phyloP scores from a whole-genome alignment of 2,329 filamentous ascomycete genomes.

The Venturia nashicola region DNA sequence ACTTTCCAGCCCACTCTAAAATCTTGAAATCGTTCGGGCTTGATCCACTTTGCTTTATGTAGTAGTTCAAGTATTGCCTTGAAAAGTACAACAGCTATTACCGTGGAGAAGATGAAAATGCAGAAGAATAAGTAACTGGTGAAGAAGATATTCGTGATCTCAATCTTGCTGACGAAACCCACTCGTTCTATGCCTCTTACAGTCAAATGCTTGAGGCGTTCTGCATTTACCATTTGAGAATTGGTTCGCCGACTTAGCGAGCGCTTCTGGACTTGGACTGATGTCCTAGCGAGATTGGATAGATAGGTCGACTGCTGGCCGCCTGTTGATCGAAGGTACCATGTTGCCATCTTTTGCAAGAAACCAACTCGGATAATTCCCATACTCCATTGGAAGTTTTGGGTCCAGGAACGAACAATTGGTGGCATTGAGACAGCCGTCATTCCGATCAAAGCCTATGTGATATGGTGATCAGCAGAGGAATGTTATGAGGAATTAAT shows the following conservation, averaged over 20 bases:
- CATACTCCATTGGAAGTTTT: slow-evolving; percentile 98
- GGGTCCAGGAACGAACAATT: slow-evolving; percentile 84
- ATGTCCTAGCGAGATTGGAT: slow-evolving; percentile 60
- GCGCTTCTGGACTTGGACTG: slow-evolving; percentile 68
- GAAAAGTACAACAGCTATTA: slow-evolving; percentile 62
- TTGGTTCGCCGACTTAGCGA: slow-evolving; percentile 22
- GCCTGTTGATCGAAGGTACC: slow-evolving; percentile 91
- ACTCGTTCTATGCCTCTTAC: slow-evolving; percentile 82
- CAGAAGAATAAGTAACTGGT: slow-evolving; percentile 84
- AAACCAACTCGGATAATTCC: slow-evolving; percentile 83
- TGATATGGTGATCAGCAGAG: not conserved
- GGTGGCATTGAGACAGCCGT: slow-evolving; percentile 71
- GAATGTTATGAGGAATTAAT: not conserved
- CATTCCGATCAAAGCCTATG: slow-evolving; percentile 51
- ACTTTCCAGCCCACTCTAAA: slow-evolving; percentile 92
- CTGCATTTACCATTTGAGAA: slow-evolving; percentile 19
- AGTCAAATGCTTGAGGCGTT: slow-evolving; percentile 24
- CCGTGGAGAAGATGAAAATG: slow-evolving; percentile 65
- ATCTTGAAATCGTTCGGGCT: slow-evolving; percentile 75
- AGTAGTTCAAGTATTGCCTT: slow-evolving; percentile 70
- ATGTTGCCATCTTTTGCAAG: slow-evolving; percentile 78
- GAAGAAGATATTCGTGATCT: slow-evolving; percentile 85
- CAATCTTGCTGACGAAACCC: slow-evolving; percentile 73
- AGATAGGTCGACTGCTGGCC: slow-evolving; percentile 71
- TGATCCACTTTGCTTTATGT: slow-evolving; percentile 64